A percentile compares a stretch with the other conserved stretches of the same genome.
Evolutionary conservation across 2,329 filamentous ascomycete species (phyloP).

Genomic region (Curvularia spicifera): DNA sequence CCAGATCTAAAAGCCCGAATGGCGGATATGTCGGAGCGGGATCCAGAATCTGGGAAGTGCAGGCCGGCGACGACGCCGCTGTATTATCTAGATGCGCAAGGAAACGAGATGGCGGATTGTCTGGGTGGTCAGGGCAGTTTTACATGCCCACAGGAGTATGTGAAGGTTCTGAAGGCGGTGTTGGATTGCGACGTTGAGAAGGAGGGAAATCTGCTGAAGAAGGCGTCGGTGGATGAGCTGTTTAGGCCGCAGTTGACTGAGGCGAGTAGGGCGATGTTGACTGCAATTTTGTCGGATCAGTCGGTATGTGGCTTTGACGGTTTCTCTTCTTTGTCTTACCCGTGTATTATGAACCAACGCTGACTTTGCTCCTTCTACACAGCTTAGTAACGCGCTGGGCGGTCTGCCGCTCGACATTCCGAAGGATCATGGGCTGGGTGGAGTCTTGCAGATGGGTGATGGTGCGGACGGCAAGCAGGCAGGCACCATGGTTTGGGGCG

Average conservation of each 20-base stretch:
- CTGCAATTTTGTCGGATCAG: slow-evolving; percentile 47
- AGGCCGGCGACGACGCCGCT: slow-evolving; percentile 6
- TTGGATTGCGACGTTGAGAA: slow-evolving; percentile 35
- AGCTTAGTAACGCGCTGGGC: slow-evolving; percentile 36
- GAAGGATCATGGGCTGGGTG: slow-evolving; percentile 44
- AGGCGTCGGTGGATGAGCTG: slow-evolving; percentile 34
- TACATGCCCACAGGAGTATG: slow-evolving; percentile 31
- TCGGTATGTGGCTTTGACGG: slow-evolving; percentile 9
- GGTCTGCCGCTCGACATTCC: slow-evolving; percentile 20
- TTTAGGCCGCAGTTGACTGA: slow-evolving; percentile 42
- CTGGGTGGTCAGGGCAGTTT: slow-evolving; percentile 39
- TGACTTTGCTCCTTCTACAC: background rate
- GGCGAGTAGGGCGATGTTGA: slow-evolving; percentile 19
- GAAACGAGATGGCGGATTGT: slow-evolving; percentile 28
- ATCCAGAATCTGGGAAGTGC: slow-evolving; percentile 23
- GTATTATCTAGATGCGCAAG: slow-evolving; percentile 25
- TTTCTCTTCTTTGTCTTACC: no score
- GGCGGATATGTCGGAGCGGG: slow-evolving; percentile 41
- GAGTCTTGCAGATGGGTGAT: slow-evolving; percentile 35
- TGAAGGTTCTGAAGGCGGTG: slow-evolving; percentile 41
- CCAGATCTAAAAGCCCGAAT: slow-evolving; percentile 30
- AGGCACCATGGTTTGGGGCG: slow-evolving; percentile 45
- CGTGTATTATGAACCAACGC: background rate
- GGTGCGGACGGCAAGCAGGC: slow-evolving; percentile 30
- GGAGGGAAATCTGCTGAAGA: slow-evolving; percentile 28